phyloP scores from a whole-genome alignment of 2,329 filamentous ascomycete genomes.

The Calonectria henricotiae region DNA sequence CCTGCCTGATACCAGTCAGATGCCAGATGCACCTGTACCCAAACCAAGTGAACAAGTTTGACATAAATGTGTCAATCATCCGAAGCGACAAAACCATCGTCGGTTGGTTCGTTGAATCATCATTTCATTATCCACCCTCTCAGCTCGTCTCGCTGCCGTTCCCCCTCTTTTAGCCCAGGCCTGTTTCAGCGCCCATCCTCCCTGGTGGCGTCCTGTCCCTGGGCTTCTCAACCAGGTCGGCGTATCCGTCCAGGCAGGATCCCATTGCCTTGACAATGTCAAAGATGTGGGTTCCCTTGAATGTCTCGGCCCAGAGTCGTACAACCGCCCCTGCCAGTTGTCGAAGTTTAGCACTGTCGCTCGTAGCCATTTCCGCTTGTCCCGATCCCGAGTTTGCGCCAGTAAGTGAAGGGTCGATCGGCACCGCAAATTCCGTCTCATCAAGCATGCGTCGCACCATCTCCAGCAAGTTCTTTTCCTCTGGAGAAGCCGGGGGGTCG shows the following conservation, averaged over 20 bases:
- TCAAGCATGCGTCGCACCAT: conserved; percentile 74
- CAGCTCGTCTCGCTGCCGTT: not conserved
- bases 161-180: conserved; percentile 42
- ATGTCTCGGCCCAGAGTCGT: conserved; percentile 74
- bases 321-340: conserved; percentile 74
- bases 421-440: conserved; percentile 76
- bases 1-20: not conserved
- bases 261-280: conserved; percentile 75
- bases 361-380: conserved; percentile 63
- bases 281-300: conserved; percentile 75
- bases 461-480: conserved; percentile 71
- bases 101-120: conserved; percentile 31
- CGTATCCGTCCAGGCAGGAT: conserved; percentile 71
- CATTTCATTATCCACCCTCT: conserved; percentile 16
- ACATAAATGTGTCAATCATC: not conserved
- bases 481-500: conserved; percentile 66
- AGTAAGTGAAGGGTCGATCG: conserved; percentile 71
- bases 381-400: conserved; percentile 58
- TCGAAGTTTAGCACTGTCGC: conserved; percentile 68
- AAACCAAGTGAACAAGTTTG: not conserved
- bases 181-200: conserved; percentile 46
- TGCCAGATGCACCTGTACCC: not conserved
- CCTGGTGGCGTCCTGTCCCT: conserved; percentile 62
- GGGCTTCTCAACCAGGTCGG: conserved; percentile 71
- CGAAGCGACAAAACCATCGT: not conserved